Evolutionary conservation across 1,139 yeast genomes (phyloP), one percentile per base, ranked within the genome.

Genomic region (Suhomyces guaymorum): DNA sequence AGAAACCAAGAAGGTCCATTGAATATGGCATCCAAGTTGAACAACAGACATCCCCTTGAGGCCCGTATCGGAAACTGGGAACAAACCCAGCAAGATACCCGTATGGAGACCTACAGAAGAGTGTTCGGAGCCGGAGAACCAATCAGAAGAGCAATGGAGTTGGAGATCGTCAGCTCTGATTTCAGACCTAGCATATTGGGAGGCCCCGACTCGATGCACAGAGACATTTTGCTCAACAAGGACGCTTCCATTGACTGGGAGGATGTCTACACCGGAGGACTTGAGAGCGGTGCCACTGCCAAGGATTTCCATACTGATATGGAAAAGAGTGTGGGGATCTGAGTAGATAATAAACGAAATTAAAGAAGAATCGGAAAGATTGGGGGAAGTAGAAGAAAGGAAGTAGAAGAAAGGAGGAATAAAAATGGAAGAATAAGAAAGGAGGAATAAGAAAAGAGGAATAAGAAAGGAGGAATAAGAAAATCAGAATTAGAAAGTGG

Each of bases 71-170:
- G 66, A 38, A 73, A 80, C 51, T 92, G 97, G 97, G 94, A 89
- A 18, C 70, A 72, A 37, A 82, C 85, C 7, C 92, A 87, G 54
- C 73, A 73, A 31, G 80, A 80, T 26, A 68, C 84, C 46, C 79
- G 80, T 51, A 56, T 89, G 68, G 95, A 89, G 56, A 79, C 80
- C 38, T 82, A 85, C 61, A 77, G 95, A 55, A 77, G 95, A 46
- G 66, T 87, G 16, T 89, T 84, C 59, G 98, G 98, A 18, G 83
- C 95, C 30, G 96, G 95, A 9, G 97, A 87, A 54, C 96, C 97
- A 6, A 80, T 92, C 49, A 82, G 88, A 59, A 77, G 97, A 56
- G 79, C 85, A 18, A 86, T 92, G 86, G 97, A 94, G 49, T 65
- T 87, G 53, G 71, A 76, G 38, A 75, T 88, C 24, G 83, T 90